Percentiles rank a stretch among this genome's conserved stretches.
Conservation (phyloP, 2,329 filamentous ascomycete species). For the Boeremia lycopersici region DNA sequence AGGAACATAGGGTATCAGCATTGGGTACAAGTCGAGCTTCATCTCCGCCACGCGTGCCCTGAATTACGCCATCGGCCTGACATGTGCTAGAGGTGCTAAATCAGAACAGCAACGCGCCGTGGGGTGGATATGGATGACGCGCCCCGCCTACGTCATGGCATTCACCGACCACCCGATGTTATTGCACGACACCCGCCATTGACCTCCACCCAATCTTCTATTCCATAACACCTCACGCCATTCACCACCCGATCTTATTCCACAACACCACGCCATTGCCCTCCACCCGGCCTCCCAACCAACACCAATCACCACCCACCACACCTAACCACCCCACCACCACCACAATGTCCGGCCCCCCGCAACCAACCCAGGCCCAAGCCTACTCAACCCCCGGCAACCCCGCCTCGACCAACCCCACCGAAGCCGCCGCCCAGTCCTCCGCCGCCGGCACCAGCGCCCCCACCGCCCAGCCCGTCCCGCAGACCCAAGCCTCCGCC, state of each 20-base stretch:
- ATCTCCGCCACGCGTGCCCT: conserved; percentile 1
- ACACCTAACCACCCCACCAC: not conserved
- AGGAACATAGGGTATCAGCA: not conserved
- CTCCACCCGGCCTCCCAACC: not conserved
- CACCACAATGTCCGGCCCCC: conserved; percentile 47
- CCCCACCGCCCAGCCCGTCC: conserved; percentile 45
- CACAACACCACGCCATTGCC: conserved; percentile 6
- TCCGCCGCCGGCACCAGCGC: conserved; percentile 39
- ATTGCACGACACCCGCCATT: conserved; percentile 6
- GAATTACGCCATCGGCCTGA: conserved; percentile 19
- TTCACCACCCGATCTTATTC: too few relatives aligned
- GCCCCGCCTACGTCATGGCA: conserved; percentile 41
- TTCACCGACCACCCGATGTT: conserved; percentile 4
- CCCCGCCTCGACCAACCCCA: conserved; percentile 50
- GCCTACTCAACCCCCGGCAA: conserved; percentile 57
- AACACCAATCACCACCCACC: not conserved
- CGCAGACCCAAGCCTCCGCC: conserved; percentile 45
- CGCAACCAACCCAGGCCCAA: conserved; percentile 52
- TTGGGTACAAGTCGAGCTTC: conserved; percentile 6
- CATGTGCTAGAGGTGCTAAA: conserved; percentile 14
- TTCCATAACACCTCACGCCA: conserved; percentile 6
- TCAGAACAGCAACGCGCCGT: conserved; percentile 12
- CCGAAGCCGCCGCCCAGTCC: conserved; percentile 43
- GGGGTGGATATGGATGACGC: conserved; percentile 33
- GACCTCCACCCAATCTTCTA: not conserved